These are phyloP conservation scores for Globisporangium iwayamae DNA, from an alignment of 352 stramenopile genomes.

Conservation along the genomic window DNA sequence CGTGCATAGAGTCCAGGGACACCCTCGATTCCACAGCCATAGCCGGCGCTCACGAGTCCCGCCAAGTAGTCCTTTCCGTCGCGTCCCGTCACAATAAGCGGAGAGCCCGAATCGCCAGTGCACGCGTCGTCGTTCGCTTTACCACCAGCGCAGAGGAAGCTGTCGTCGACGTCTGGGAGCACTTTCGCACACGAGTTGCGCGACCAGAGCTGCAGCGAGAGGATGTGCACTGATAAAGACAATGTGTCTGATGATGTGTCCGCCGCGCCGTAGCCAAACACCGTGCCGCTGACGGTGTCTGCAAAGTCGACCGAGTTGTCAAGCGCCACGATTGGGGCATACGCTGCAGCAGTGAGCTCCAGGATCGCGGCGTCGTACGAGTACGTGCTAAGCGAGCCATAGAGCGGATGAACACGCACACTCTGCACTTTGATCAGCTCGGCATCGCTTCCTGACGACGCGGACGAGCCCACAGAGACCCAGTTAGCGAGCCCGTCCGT, in stretches of 20 bases:
- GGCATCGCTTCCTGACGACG: conserved; percentile 18
- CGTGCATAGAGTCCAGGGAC: neutral
- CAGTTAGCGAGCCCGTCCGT: conserved; percentile 20
- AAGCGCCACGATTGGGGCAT: neutral
- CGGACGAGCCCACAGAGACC: conserved; percentile 25
- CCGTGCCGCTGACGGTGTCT: neutral
- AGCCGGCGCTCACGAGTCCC: conserved; percentile 1
- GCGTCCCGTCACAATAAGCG: neutral
- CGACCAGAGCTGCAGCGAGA: neutral
- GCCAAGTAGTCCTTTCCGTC: conserved; percentile 1
- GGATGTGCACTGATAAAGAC: neutral
- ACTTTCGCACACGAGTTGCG: neutral
- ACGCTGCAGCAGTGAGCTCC: neutral
- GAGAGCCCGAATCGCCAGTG: conserved; percentile 1
- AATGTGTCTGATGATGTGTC: neutral
- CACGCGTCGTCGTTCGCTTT: conserved; percentile 3
- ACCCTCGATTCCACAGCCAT: neutral
- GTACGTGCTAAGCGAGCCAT: neutral
- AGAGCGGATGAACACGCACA: neutral
- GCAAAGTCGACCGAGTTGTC: conserved; percentile 6
- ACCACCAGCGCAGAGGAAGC: conserved; percentile 3
- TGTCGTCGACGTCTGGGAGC: conserved; percentile 4
- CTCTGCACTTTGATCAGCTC: conserved; percentile 5
- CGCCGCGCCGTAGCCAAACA: conserved; percentile 1
- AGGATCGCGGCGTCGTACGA: conserved; percentile 3